Conservation (phyloP, 2,329 filamentous ascomycete species). For the Leptosphaerulina australis region DNA sequence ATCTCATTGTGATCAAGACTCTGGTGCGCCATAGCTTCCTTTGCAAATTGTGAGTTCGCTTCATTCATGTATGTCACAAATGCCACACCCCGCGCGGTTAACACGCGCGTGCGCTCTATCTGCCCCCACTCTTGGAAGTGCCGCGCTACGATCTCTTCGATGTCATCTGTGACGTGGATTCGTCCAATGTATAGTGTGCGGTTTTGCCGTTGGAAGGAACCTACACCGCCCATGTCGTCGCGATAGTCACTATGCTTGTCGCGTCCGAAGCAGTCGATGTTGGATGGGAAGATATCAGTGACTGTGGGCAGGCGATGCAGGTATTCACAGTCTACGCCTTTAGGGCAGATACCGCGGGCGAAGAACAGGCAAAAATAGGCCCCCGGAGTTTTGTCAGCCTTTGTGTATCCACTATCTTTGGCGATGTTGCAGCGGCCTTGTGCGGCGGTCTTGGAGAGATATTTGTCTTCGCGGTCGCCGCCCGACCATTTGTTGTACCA, state of each 20-base stretch:
- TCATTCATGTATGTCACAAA: conserved; percentile 96
- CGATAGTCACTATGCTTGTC: conserved; percentile 93
- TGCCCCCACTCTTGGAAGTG: conserved; percentile 98
- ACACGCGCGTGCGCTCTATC: conserved; percentile 82
- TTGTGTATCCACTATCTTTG: conserved; percentile 62
- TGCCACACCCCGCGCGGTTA: conserved; percentile 87
- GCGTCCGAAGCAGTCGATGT: conserved; percentile 92
- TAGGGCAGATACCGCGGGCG: conserved; percentile 78
- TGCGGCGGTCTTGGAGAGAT: conserved; percentile 80
- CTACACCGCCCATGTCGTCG: conserved; percentile 97
- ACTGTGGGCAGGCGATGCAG: conserved; percentile 86
- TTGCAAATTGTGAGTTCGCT: conserved; percentile 50
- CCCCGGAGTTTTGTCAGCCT: conserved; percentile 59
- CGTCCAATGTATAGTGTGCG: conserved; percentile 90
- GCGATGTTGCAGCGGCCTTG: conserved; percentile 86
- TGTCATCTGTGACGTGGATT: conserved; percentile 95
- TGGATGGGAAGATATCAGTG: conserved; percentile 89
- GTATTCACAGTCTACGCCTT: conserved; percentile 92
- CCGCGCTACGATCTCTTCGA: conserved; percentile 91
- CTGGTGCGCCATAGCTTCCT: conserved; percentile 96
- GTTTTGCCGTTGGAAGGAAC: conserved; percentile 91
- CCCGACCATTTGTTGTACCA: conserved; percentile 99
- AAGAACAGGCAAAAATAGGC: conserved; percentile 94
- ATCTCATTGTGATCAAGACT: conserved; percentile 89
- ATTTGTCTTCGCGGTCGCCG: conserved; percentile 91